Evolutionary conservation across 164 flowering plant genomes (phyloP), one percentile per base, ranked within the genome.

Genomic region (Vitis cinerea): DNA sequence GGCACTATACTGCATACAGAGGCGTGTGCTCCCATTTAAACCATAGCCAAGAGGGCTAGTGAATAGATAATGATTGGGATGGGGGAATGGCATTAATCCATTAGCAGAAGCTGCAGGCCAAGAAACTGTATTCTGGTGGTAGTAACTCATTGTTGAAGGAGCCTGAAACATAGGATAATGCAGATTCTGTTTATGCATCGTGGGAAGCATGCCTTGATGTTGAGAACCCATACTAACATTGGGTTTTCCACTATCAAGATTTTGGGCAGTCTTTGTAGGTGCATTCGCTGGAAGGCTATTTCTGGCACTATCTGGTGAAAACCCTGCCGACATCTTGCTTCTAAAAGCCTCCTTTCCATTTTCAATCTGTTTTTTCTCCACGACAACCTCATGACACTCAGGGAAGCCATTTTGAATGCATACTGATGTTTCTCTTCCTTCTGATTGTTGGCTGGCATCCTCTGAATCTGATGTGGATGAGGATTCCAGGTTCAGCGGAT

Each of bases 391-490:
- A 3, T 61, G 74, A 75, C 80, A 73, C 17, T 72, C 78, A 23
- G 76, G 63, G 29, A 76, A 68, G 29, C 66, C 84, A 75, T 74
- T 82, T 49, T 74, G 77, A 64, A 15, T 51, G 66, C 69, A 71
- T 30, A 53, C 62, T 16, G 81, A 71, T 69, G 69, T 61, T 59
- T 86, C 95, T 78, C 83, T 84, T 68, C 78, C 86, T 73, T 88
- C 95, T 63, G 90, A 87, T 50, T 82, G 84, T 56, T 77, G 91
- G 72, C 84, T 84, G 15, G 87, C 77, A 71, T 87, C 92, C 69
- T 94, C 95, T 17, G 97, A 92, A 81, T 90, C 97, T 31, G 99
- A 89, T 17, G 81, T 81, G 23, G 84, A 86, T 57, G 85, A 82
- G 4, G 87, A 89, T 61, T 88, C 97, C 5, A 74, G 63, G 79